Evolutionary conservation across 2,329 filamentous ascomycete species (phyloP), one percentile per base, ranked within the genome.

Genomic region (Trichoderma breve): DNA sequence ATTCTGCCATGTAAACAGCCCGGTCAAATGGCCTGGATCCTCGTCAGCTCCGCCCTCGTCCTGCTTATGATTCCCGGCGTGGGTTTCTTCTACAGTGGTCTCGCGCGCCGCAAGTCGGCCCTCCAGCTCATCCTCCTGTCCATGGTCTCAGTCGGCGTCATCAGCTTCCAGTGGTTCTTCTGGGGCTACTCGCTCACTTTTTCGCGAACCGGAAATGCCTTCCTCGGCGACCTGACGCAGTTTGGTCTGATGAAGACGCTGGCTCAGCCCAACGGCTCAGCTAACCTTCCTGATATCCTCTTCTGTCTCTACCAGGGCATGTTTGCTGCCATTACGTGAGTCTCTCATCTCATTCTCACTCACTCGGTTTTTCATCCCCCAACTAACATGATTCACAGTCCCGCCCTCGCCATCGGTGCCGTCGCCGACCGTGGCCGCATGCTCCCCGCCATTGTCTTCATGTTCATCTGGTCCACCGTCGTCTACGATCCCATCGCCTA

Each of bases 91-190:
- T 97, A 97, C 86, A 95, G 93, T 57, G 94, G 94, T 74, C 91
- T 97, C 18, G 93, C 94, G 18, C 91, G 94, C 71, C 90, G 94
- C 81, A 97, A 97, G 85, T 97, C 93, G 0, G 94, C 94, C 4
- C 86, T 97, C 70, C 93, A 93, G 21, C 87, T 97, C 73, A 92
- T 97, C 81, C 95, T 93, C 87, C 87, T 97, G 4, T 93, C 93
- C 15, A 88, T 97, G 84, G 91, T 97, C 84, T 91, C 93, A 18
- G 89, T 92, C 4, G 92, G 89, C 12, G 89, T 97, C 75, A 89
- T 94, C 73, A 91, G 90, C 64, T 97, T 97, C 83, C 93, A 97
- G 80, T 97, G 94, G 94, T 97, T 97, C 85, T 95, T 97, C 85
- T 97, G 94, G 94, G 94, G 94, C 62, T 97, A 95, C 82, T 95